phyloP scores from a whole-genome alignment of 331 rosid genomes.

The Arachis monticola region DNA sequence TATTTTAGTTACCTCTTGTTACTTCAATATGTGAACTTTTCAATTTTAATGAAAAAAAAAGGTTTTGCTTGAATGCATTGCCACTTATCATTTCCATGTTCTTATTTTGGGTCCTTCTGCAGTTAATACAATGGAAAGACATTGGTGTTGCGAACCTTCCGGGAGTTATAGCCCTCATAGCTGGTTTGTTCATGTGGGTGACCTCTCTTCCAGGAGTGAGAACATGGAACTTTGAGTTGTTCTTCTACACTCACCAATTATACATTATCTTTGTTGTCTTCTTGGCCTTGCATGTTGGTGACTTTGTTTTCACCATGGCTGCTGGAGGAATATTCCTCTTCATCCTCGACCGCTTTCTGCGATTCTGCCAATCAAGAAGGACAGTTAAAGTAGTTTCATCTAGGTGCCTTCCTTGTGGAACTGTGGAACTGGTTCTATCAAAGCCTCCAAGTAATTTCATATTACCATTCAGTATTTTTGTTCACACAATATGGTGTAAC shows the following conservation, averaged over 20 bases:
- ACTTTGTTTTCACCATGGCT: slow-evolving; percentile 73
- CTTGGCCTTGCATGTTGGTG: slow-evolving; percentile 90
- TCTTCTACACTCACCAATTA: slow-evolving; percentile 95
- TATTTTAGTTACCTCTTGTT: neutral
- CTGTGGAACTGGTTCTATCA: slow-evolving; percentile 78
- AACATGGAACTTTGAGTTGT: slow-evolving; percentile 77
- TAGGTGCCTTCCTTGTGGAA: slow-evolving; percentile 82
- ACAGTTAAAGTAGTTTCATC: slow-evolving; percentile 74
- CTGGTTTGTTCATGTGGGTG: slow-evolving; percentile 91
- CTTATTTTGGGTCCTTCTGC: slow-evolving; percentile 40
- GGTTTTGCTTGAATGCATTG: slow-evolving; percentile 22
- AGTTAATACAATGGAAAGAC: slow-evolving; percentile 75
- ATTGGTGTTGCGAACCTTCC: slow-evolving; percentile 76
- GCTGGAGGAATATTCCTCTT: slow-evolving; percentile 87
- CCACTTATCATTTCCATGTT: slow-evolving; percentile 14
- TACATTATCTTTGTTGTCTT: slow-evolving; percentile 74
- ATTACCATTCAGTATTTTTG: neutral
- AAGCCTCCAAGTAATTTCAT: slow-evolving; percentile 73
- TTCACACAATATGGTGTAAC: slow-evolving; percentile 9
- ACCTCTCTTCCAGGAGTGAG: slow-evolving; percentile 86
- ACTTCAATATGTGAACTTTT: neutral
- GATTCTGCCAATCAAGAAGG: slow-evolving; percentile 85
- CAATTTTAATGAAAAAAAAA: neutral
- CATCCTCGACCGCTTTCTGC: slow-evolving; percentile 83
- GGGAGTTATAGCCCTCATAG: slow-evolving; percentile 82